Evolutionary conservation across 202 grass and related monocot genomes (phyloP), one percentile per base, ranked within the genome.

Genomic region (Eragrostis tef): DNA sequence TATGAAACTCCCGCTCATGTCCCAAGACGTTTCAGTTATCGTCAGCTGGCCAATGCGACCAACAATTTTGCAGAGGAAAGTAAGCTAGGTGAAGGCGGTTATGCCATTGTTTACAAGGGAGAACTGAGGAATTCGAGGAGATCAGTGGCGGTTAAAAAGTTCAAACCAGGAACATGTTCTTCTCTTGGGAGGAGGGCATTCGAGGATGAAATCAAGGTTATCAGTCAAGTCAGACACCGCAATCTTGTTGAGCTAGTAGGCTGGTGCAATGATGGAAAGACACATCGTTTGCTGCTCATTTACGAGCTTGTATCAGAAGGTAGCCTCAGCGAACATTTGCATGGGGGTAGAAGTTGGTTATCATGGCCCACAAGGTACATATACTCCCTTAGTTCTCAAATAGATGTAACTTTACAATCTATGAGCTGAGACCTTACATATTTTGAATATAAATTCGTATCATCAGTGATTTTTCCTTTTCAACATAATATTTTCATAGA

Each of bases 261-360:
- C 65, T 68, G 65, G 65, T 68, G 41, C n/a, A 68, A 6, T 22
- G 65, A 68, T 22, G 36, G n/a, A 6, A 19, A 22, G 0, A 68
- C 43, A 34, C 16, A 42, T 21, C 1, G n/a, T 10, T 0, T 68
- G 65, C 44, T n/a, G 4, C 65, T 68, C 11, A 39, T 68, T 22
- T 68, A 68, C n/a, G 65, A 68, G 65, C n/a, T 68, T 7, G 65
- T 68, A 4, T 22, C 65, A 22, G 4, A 68, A 68, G 65, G 65
- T 43, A 68, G 19, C 19, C 65, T 68, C 19, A 4, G 44, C 0
- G n/a, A 68, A 3, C 36, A 68, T 44, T 45, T 68, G 36, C 65
- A 68, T 9, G 19, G 8, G 19, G 39, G 0, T 3, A 20, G 65
- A 39, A 68, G 65, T 45, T 68, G 65, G 65, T 7, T 68, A 39